Base-by-base conservation (phyloP, 352 stramenopile species). In the Phytophthora colocasiae region DNA sequence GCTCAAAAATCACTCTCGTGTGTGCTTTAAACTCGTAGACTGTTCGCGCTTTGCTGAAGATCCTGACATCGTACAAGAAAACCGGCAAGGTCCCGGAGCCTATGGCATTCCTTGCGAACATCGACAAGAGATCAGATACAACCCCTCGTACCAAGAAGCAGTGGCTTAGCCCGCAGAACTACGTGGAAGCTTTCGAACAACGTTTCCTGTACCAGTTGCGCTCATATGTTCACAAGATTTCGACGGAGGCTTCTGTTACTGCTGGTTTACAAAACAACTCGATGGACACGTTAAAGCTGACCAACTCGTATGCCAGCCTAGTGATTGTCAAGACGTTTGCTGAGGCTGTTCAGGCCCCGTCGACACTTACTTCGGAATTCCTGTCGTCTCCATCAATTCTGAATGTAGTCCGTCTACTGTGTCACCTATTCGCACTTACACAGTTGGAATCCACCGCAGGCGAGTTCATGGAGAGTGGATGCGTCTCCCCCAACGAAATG, bases 381-480 rank as follows among this genome's bases (percentile, higher is more conserved):
- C 45, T 81, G 31, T 75, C 72, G 29, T 70, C 49, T 1, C 39
- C 63, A 4, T 44, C 39, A 19, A 32, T 72, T 24, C 40, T 86
- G 39, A 71, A 79, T 10, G 82, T 90, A 9, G 50, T 58, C 22
- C 50, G 50, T 17, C 55, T 84, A 43, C 60, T 96, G 36, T 86
- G 81, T 59, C 74, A 87, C 49, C 27, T 19, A 19, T 19, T 96
- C 58, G 86, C 79, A 26, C 75, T 97, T 44, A 88, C 81, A 27
- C 74, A 92, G 43, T 61, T 96, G 15, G 86, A 96, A 69, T 44
- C 49, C 0, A 69, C 81, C 22, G 81, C 80, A 3, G 78, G 80
- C 17, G 78, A 87, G 54, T 91, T 91, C 63, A 88, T 91, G 64
- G 77, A 90, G 59, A 80, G 80, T 31, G 72, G 75, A n/a, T 78